These are phyloP conservation scores for Elongisporangium senticosum DNA, from an alignment of 352 stramenopile species.

Conservation along the genomic window DNA sequence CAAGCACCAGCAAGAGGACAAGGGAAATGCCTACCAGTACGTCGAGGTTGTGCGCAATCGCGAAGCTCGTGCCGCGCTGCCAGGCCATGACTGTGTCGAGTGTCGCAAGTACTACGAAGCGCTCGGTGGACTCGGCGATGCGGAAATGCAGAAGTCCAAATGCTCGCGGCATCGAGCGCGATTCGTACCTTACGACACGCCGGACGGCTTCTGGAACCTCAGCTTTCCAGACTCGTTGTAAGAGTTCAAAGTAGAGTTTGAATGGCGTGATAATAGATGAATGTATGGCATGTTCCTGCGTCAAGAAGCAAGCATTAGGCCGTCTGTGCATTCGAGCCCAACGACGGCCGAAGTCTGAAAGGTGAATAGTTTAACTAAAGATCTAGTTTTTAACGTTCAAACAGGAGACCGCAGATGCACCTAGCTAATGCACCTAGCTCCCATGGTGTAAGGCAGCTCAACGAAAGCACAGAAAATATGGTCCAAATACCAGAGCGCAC, in stretches of 20 bases:
- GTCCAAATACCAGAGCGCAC: no score
- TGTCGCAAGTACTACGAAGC: conserved; percentile 80
- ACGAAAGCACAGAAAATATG: no score
- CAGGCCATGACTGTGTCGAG: conserved; percentile 61
- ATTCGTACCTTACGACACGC: conserved; percentile 73
- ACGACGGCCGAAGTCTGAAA: no score
- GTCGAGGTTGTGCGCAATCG: conserved; percentile 81
- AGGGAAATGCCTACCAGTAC: conserved; percentile 32
- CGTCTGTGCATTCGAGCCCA: no score
- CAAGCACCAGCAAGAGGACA: conserved; percentile 12
- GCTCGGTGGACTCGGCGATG: conserved; percentile 36
- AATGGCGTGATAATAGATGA: background rate
- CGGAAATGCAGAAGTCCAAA: conserved; percentile 34
- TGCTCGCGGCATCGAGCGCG: conserved; percentile 75
- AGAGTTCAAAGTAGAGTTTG: background rate
- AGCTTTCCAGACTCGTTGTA: conserved; percentile 68
- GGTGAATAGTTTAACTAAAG: no score
- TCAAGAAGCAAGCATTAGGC: no score
- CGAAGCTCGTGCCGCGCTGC: conserved; percentile 47
- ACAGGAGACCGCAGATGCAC: no score
- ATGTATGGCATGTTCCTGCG: no score
- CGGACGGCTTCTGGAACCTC: conserved; percentile 80
- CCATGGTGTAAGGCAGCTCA: no score
- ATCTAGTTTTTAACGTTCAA: no score
- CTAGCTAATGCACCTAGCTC: no score